Percentiles rank a stretch among this genome's conserved stretches.
phyloP scores from a whole-genome alignment of 2,329 filamentous ascomycete species.

The Penicillium sp. region DNA sequence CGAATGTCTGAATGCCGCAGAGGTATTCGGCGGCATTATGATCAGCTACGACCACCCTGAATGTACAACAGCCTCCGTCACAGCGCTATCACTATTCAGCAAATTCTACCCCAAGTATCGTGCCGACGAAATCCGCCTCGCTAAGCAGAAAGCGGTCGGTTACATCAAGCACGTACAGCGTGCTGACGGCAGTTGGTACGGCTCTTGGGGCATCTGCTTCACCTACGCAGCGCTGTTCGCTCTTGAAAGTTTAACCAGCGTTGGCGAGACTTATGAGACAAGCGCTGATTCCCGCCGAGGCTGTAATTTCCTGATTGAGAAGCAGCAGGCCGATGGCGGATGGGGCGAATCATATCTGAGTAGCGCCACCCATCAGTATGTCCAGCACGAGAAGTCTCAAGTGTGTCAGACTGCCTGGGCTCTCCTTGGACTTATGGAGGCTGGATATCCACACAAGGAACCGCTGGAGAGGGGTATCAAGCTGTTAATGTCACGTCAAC shows the following conservation, averaged over 20 bases:
- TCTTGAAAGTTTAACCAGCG: slow-evolving; percentile 75
- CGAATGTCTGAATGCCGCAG: slow-evolving; percentile 88
- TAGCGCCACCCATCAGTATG: slow-evolving; percentile 74
- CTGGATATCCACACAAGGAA: slow-evolving; percentile 71
- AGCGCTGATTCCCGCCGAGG: slow-evolving; percentile 69
- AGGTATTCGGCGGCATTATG: slow-evolving; percentile 97
- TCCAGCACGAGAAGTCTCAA: slow-evolving; percentile 75
- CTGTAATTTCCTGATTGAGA: slow-evolving; percentile 81
- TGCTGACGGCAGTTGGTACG: slow-evolving; percentile 91
- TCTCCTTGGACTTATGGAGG: slow-evolving; percentile 76
- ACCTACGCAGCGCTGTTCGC: slow-evolving; percentile 98
- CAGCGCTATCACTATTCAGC: slow-evolving; percentile 77
- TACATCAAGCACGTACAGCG: slow-evolving; percentile 82
- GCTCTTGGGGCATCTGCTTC: slow-evolving; percentile 96
- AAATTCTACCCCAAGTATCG: slow-evolving; percentile 81
- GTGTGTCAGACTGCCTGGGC: slow-evolving; percentile 97
- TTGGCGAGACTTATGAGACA: slow-evolving; percentile 78
- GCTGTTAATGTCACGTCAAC: slow-evolving; percentile 82
- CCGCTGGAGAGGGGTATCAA: slow-evolving; percentile 71
- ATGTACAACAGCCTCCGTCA: slow-evolving; percentile 93
- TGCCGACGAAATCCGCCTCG: slow-evolving; percentile 67
- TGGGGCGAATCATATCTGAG: slow-evolving; percentile 95
- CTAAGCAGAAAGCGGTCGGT: slow-evolving; percentile 69
- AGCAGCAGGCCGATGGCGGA: slow-evolving; percentile 84
- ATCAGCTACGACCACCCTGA: slow-evolving; percentile 98